Conservation (phyloP, 1,284 basidiomycete genomes). For the Fistulinella cinereoalba region DNA sequence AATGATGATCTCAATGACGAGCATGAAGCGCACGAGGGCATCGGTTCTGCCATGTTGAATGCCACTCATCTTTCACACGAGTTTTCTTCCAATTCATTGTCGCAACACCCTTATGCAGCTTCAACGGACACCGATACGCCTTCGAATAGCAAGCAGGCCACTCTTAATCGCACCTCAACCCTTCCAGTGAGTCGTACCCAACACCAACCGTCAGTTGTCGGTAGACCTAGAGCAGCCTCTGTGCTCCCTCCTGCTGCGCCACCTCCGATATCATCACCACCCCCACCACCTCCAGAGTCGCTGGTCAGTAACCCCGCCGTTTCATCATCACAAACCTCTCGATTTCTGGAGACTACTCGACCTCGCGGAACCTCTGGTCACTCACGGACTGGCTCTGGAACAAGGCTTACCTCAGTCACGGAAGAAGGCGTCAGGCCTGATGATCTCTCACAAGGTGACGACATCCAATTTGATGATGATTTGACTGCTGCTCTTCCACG, state of each 20-base stretch:
- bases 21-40: conserved; percentile 44
- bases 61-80: conserved; percentile 38
- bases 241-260: conserved; percentile 63
- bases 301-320: conserved; percentile 32
- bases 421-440: conserved; percentile 54
- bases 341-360: conserved; percentile 40
- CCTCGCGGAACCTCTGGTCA: conserved; percentile 53
- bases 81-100: conserved; percentile 25
- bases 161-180: conserved; percentile 30
- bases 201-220: conserved; percentile 25
- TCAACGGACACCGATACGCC: conserved; percentile 33
- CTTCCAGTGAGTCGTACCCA: conserved; percentile 28
- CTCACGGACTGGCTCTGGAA: conserved; percentile 53
- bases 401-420: conserved; percentile 54
- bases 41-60: conserved; percentile 50
- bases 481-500: conserved; percentile 26
- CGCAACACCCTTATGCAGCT: conserved; percentile 44
- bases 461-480: conserved; percentile 32
- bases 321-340: conserved; percentile 26
- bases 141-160: conserved; percentile 14
- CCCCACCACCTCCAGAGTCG: conserved; percentile 51
- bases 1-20: conserved; percentile 33
- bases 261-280: conserved; percentile 60
- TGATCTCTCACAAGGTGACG: conserved; percentile 26
- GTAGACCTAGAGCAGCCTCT: conserved; percentile 54